Conservation (phyloP, 1,139 yeast genomes). For the Yamadazyma jaroonii region DNA sequence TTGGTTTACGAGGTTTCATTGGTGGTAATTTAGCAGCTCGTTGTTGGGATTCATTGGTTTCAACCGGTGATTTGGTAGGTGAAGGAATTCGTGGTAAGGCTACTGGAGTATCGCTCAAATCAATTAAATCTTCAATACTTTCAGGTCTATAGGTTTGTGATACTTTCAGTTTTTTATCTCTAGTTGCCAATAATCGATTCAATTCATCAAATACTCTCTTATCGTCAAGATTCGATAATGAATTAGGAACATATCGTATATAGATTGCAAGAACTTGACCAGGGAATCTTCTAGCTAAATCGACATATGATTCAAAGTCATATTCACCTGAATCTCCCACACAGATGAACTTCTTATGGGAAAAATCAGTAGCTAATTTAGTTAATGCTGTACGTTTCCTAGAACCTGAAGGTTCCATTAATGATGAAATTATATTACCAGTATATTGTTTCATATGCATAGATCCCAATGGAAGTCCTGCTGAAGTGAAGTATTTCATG, state of each 20-base stretch:
- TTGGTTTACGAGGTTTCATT: constrained; percentile 40
- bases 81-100: constrained; percentile 3
- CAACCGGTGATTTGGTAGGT: constrained; percentile 8
- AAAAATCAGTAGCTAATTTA: constrained; percentile 71
- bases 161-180: constrained; percentile 1
- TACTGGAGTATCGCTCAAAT: constrained; percentile 24
- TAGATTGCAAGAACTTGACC: constrained; percentile 68
- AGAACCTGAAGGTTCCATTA: constrained; percentile 84
- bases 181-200: constrained; percentile 13
- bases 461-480: constrained; percentile 69
- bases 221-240: constrained; percentile 58
- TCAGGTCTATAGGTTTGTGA: constrained; percentile 9
- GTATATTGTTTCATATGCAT: constrained; percentile 83
- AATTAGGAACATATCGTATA: constrained; percentile 73
- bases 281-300: constrained; percentile 62
- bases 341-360: constrained; percentile 70
- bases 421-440: constrained; percentile 74
- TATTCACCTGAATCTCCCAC: constrained; percentile 96
- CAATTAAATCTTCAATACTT: constrained; percentile 30
- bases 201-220: constrained; percentile 35
- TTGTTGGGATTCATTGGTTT: not conserved
- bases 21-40: constrained; percentile 25
- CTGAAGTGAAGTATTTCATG: constrained; percentile 52
- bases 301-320: constrained; percentile 88
- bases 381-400: constrained; percentile 68